Conservation (phyloP, 768 basidiomycete genomes). For the Lactarius quietus region DNA sequence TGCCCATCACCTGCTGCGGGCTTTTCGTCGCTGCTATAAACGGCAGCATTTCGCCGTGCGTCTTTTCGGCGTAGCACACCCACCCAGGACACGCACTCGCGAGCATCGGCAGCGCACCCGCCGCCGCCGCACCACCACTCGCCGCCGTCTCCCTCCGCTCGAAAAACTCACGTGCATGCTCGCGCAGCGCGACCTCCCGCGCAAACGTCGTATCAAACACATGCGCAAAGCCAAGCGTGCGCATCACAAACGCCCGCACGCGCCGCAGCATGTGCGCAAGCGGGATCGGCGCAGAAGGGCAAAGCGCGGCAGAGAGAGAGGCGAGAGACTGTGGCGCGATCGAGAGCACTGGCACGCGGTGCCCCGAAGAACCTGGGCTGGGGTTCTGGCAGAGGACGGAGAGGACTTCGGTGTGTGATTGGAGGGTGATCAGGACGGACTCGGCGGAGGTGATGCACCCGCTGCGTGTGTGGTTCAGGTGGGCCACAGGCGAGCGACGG, state of each 20-base stretch:
- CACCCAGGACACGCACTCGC: conserved; percentile 97
- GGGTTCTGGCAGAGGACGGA: conserved; percentile 65
- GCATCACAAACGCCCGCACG: conserved; percentile 63
- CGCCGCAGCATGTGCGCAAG: conserved; percentile 64
- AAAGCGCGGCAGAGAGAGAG: conserved; percentile 64
- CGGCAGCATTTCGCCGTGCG: conserved; percentile 89
- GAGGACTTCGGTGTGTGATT: conserved; percentile 92
- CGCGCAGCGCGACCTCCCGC: conserved; percentile 76
- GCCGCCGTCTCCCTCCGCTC: conserved; percentile 45
- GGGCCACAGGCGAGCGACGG: not conserved
- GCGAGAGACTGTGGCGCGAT: conserved; percentile 87
- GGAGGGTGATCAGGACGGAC: conserved; percentile 92
- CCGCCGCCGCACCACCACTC: conserved; percentile 17
- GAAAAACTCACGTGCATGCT: conserved; percentile 76
- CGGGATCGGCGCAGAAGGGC: conserved; percentile 41
- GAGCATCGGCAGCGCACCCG: conserved; percentile 73
- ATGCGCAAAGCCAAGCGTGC: conserved; percentile 69
- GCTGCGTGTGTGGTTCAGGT: conserved; percentile 38
- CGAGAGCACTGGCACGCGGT: conserved; percentile 71
- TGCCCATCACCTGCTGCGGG: conserved; percentile 93
- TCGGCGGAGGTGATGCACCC: conserved; percentile 99
- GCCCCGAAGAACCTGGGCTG: conserved; percentile 34
- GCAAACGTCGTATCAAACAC: conserved; percentile 96
- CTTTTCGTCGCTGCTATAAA: conserved; percentile 87
- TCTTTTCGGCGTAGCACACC: conserved; percentile 99